Percentiles rank a stretch among this genome's conserved stretches.
phyloP scores from a whole-genome alignment of 1,139 yeast genomes.

The Suhomyces anneliseae region DNA sequence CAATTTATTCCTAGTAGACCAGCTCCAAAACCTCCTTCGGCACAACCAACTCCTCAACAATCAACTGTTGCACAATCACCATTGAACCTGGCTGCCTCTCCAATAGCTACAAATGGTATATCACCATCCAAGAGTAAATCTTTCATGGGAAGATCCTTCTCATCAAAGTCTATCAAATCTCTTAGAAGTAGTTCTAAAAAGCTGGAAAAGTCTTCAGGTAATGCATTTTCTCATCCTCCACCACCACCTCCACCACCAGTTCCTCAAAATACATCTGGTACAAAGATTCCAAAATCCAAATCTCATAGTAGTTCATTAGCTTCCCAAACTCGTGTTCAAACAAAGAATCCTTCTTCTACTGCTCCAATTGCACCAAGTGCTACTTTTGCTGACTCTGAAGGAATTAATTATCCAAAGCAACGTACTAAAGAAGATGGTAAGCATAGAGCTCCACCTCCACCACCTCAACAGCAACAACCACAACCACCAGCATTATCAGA shows the following conservation, averaged over 20 bases:
- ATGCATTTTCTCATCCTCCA: constrained; percentile 14
- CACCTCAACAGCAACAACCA: constrained; percentile 10
- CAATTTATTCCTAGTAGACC: constrained; percentile 68
- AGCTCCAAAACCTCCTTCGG: constrained; percentile 57
- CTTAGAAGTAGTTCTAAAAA: constrained; percentile 27
- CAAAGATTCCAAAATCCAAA: constrained; percentile 43
- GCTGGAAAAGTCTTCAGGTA: constrained; percentile 19
- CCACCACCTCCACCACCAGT: constrained; percentile 17
- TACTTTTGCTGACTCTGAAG: constrained; percentile 24
- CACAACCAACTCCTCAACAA: constrained; percentile 13
- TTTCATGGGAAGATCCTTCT: constrained; percentile 39
- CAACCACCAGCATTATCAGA: constrained; percentile 11
- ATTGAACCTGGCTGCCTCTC: constrained; percentile 11
- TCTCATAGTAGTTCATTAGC: constrained; percentile 45
- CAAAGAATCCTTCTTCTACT: constrained; percentile 33
- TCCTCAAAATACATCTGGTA: constrained; percentile 12
- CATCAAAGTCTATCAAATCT: constrained; percentile 41
- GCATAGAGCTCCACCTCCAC: constrained; percentile 37
- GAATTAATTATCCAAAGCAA: constrained; percentile 20
- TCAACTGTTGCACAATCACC: constrained; percentile 4
- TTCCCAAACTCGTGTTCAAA: constrained; percentile 21
- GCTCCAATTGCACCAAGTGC: constrained; percentile 41
- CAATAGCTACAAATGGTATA: constrained; percentile 3
- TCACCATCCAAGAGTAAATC: constrained; percentile 18
- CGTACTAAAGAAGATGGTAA: constrained; percentile 28